A percentile compares a stretch with the other conserved stretches of the same genome.
phyloP scores from a whole-genome alignment of 768 basidiomycete species.

The Rossbeevera mucosa region DNA sequence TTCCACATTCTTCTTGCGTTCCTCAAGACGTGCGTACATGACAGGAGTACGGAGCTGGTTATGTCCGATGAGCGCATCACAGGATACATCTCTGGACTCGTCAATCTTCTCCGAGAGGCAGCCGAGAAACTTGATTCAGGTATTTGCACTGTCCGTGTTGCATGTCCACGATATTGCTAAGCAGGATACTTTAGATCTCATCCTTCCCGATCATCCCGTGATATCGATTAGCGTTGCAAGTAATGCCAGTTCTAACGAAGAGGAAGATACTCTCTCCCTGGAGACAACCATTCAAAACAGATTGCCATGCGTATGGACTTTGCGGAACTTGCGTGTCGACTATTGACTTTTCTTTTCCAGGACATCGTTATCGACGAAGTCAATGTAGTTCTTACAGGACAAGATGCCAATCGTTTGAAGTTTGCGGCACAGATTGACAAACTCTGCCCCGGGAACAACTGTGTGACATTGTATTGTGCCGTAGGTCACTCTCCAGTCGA shows the following conservation, averaged over 20 bases:
- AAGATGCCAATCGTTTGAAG: constrained; percentile 56
- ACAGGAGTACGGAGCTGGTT: constrained; percentile 48
- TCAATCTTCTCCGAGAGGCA: constrained; percentile 45
- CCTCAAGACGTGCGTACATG: constrained; percentile 62
- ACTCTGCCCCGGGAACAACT: constrained; percentile 57
- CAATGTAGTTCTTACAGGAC: constrained; percentile 53
- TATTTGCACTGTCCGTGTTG: constrained; percentile 25
- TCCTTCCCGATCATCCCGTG: constrained; percentile 65
- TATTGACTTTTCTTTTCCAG: constrained; percentile 35
- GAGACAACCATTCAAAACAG: constrained; percentile 58
- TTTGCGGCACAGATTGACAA: constrained; percentile 42
- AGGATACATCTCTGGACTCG: constrained; percentile 49
- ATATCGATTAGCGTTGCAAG: constrained; percentile 49
- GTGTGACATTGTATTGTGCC: constrained; percentile 60
- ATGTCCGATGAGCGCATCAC: constrained; percentile 47
- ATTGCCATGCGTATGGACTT: constrained; percentile 66
- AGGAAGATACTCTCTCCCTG: constrained; percentile 62
- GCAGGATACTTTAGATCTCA: constrained; percentile 46
- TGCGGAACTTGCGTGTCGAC: not conserved
- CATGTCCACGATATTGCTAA: constrained; percentile 9
- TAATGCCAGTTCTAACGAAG: constrained; percentile 48
- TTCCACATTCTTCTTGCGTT: constrained; percentile 73
- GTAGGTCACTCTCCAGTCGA: constrained; percentile 41
- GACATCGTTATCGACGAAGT: constrained; percentile 59
- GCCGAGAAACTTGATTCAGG: constrained; percentile 53